These are phyloP conservation scores for Tephrocybe sp. DNA, from an alignment of 768 basidiomycete genomes.

Conservation along the genomic window DNA sequence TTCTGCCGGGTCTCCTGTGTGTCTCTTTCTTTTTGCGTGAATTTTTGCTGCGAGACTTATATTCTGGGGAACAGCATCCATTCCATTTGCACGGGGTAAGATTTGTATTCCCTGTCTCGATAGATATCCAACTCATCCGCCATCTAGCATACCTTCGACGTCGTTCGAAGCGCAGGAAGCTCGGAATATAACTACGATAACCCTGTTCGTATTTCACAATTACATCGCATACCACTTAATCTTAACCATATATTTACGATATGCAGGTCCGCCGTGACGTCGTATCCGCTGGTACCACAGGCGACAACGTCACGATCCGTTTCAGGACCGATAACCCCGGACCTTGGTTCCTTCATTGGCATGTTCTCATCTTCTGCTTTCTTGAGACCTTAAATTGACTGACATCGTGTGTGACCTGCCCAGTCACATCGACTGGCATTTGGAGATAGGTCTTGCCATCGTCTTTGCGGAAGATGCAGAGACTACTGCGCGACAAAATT, in stretches of 20 bases:
- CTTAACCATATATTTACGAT: not conserved
- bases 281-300: slow-evolving; percentile 28
- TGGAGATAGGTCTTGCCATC: slow-evolving; percentile 41
- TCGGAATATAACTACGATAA: slow-evolving; percentile 38
- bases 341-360: slow-evolving; percentile 52
- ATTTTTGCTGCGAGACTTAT: slow-evolving; percentile 4
- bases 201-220: slow-evolving; percentile 31
- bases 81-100: slow-evolving; percentile 4
- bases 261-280: slow-evolving; percentile 29
- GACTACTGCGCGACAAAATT: not conserved
- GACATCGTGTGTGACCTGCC: not conserved
- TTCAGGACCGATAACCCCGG: slow-evolving; percentile 52
- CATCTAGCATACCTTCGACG: slow-evolving; percentile 34
- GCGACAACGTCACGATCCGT: slow-evolving; percentile 43
- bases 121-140: slow-evolving; percentile 5
- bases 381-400: not conserved
- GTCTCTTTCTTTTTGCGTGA: not conserved
- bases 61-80: not conserved
- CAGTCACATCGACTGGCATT: slow-evolving; percentile 56
- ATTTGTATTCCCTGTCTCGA: slow-evolving; percentile 24
- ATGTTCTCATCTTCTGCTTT: slow-evolving; percentile 2
- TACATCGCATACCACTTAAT: not conserved
- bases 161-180: slow-evolving; percentile 34
- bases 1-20: slow-evolving; percentile 29
- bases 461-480: slow-evolving; percentile 38